Evolutionary conservation across 345 rosid species (phyloP), one percentile per base, ranked within the genome.

Genomic region (Euphorbia lathyris): DNA sequence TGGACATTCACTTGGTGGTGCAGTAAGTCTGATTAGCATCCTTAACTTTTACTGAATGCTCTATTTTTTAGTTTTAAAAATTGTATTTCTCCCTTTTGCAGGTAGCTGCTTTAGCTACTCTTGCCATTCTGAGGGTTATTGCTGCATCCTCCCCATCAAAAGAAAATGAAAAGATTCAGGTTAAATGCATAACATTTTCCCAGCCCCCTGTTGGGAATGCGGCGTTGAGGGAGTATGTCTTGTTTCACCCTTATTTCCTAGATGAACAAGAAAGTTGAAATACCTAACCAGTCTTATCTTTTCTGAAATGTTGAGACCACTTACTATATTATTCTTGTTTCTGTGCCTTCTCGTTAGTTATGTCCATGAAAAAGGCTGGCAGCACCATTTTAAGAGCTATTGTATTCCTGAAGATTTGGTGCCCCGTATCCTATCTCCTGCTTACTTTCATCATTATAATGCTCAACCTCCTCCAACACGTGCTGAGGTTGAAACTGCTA

Each of bases 1-100:
- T 84, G 97, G 98, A 51, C 98, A 94, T 82, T 91, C 98, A 66
- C 96, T 94, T 80, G 98, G 98, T 74, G 98, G 98, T 65, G 98
- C 98, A 61, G 98, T 94, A 85, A 81, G 90, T 83, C 71, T 52
- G n/a, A 43, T 58, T 19, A 43, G 51, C 25, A 36, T 65, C 55
- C 58, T 72, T 74, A 56, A 14, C 20, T 48, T 34, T 69, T 52
- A 45, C n/a, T 23, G 55, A 53, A 74, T 29, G 7, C 20, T 38
- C 48, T 74, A 48, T 59, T 68, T n/a, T 25, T 23, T 64, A 19
- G 68, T 69, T 20, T 20, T 23, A 66, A 13, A 65, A 74, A 23
- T 25, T 72, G 25, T 1, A 50, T 29, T 59, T 22, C 63, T 70
- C 13, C 14, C 26, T 65, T 63, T 64, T 64, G 40, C 34, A 94